Base-by-base conservation (phyloP, 2,329 filamentous ascomycete species). In the Aspergillus fumigatiaffinis region DNA sequence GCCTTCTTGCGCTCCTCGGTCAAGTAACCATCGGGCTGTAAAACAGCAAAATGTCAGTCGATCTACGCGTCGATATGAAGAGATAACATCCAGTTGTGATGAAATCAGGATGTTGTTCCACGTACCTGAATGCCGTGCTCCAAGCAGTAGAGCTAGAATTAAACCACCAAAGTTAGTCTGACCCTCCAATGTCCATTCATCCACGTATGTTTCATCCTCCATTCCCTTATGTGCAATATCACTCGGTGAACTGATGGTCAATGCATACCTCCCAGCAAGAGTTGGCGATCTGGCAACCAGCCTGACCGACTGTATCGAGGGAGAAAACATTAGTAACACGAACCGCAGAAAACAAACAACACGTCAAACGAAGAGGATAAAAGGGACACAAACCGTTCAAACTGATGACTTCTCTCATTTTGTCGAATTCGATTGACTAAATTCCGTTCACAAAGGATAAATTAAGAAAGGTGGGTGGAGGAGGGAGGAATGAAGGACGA, bases 231-330 rank as follows among this genome's bases (percentile, higher is more conserved):
- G 32, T 38, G 32, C 46, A 55, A 47, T 46, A 29, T 47, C 44
- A 29, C 23, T 21, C 23, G 48, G 10, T 17, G 48, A 26, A 53
- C 20, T 28, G 52, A 35, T 50, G 50, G 62, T 50, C 58, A 60
- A 72, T 74, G 84, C 91, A 84, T 83, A 99, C 94, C 92, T 99
- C 94, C 94, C 94, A 99, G 88, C 94, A 97, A 72, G 94, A 94
- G 85, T 99, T 99, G 83, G 93, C 94, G 77, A 99, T 99, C 80
- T 99, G 94, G 88, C 94, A 97, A 89, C 94, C 94, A 78, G 94
- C 94, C 87, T 99, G 94, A 82, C 94, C 94, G 85, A 99, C 94
- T 99, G 79, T 64, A 78, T 50, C 57, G 53, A 52, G 57, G 49
- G 53, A 57, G 53, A 47, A 55, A 49, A 60, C 54, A 58, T 67